Evolutionary conservation across 257 asterid species (phyloP).

Genomic region (Plantago major): DNA sequence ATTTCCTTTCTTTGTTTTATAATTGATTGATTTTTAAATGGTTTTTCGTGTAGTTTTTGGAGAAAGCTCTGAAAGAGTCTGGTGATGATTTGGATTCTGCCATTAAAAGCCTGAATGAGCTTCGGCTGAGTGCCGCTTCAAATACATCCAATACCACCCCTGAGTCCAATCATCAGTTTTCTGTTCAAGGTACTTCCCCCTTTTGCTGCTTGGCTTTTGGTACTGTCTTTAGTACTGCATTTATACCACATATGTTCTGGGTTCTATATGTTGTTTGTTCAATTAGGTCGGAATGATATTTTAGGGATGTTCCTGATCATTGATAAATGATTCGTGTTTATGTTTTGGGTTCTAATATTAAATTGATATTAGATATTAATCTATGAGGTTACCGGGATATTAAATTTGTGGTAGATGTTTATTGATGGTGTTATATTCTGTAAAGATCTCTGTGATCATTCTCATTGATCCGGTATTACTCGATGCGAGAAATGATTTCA

Average conservation of each 20-base stretch:
- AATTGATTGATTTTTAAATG: slow-evolving; percentile 17
- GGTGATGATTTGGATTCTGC: slow-evolving; percentile 78
- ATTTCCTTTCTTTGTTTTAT: background rate
- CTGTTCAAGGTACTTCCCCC: slow-evolving; percentile 39
- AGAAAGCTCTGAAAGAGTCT: slow-evolving; percentile 70
- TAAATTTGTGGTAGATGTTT: too few relatives aligned
- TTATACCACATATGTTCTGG: background rate
- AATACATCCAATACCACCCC: slow-evolving; percentile 41
- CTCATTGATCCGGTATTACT: slow-evolving; percentile 5
- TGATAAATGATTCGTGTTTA: too few relatives aligned
- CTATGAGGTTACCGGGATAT: too few relatives aligned
- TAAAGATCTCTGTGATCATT: background rate
- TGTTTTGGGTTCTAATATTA: too few relatives aligned
- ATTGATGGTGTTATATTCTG: background rate
- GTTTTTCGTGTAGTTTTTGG: slow-evolving; percentile 54
- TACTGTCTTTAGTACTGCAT: background rate
- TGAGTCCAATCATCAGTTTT: slow-evolving; percentile 28
- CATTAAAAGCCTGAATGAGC: slow-evolving; percentile 71
- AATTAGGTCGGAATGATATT: background rate
- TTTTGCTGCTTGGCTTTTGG: slow-evolving; percentile 14
- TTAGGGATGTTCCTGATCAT: background rate
- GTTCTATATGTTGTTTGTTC: background rate
- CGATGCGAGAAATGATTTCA: background rate
- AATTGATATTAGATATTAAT: too few relatives aligned
- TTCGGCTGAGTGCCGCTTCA: slow-evolving; percentile 55